Base-by-base conservation (phyloP, 2,329 filamentous ascomycete species). In the Talaromyces islandicus region DNA sequence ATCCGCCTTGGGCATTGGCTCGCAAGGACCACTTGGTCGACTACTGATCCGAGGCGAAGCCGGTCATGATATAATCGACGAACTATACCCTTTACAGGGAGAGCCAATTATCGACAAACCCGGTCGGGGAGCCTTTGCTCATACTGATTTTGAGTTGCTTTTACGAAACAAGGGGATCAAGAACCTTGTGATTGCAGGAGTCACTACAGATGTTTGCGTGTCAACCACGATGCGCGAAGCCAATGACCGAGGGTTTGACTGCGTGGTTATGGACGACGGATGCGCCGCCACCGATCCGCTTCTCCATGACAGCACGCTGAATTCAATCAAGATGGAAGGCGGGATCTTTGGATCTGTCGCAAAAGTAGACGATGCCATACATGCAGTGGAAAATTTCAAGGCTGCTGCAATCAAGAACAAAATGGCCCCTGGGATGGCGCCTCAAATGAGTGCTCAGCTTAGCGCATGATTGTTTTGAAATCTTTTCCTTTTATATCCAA, bases 171-270 rank as follows among this genome's bases (percentile, higher is more conserved):
- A 77, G 58, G 79, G 81, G 0, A 70, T 84, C 17, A 79, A 73
- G 64, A 84, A 84, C 64, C 69, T 85, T 57, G 73, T 85, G 12
- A 66, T 84, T 17, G 78, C 76, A 17, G 82, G 82, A 4, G 81
- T 84, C 4, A 84, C 81, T 6, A 83, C 81, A 0, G 82, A 85
- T 68, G 81, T 82, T 12, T 83, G 80, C 64, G 81, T 85, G 3
- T 80, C 77, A 25, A 82, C 75, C 9, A 85, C 81, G 5, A 81
- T 84, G 69, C 73, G 81, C 21, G 82, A 85, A 67, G 82, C 81
- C 11, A 83, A 79, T 62, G 82, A 85, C 70, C 75, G 80, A 6
- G 81, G 81, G 0, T 83, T 81, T 60, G 82, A 84, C 66, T 82
- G 81, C 61, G 65, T 82, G 12, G 64, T 84, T 1, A 66, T 84